Base-by-base conservation (phyloP, 2,329 filamentous ascomycete genomes). In the Byssoonygena ceratinophila region DNA sequence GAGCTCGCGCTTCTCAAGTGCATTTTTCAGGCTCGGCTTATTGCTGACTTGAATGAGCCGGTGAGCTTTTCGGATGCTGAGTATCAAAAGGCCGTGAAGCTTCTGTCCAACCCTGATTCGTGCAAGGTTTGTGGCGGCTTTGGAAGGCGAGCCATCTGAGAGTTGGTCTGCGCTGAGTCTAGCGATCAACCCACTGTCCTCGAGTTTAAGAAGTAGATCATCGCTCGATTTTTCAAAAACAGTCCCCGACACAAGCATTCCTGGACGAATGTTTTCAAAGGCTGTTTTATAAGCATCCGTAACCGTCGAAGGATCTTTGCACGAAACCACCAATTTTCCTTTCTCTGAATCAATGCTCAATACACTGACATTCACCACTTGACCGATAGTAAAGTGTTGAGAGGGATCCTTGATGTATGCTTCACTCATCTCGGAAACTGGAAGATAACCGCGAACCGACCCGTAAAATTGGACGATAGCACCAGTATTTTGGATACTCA, bases 351-450 rank as follows among this genome's bases (percentile, higher is more conserved):
- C 82, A 46, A 96, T 81, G 46, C 84, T 85, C 31, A 95, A 69
- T n/a, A 94, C 82, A 62, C 91, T 87, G 18, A 96, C 86, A 62
- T 82, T 94, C 59, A 98, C 84, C 1, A 94, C 91, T 66, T 98
- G 92, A 0, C 92, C 94, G 40, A 82, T 71, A 32, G 84, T 82
- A 73, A 98, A 98, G 69, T 97, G 90, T 63, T 94, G 83, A 43
- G 80, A 81, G 3, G 92, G 89, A 63, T 96, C 86, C 59, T 85
- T 80, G 62, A 98, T 96, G 64, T 85, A 96, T 9, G 90, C 89
- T 66, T 98, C 92, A 66, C 92, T 97, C 92, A 98, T 98, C 69
- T 98, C 91, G 1, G 87, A 87, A 0, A 94, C 83, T 1, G 92
- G 92, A 51, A 98, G 76, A 72, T 94, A 98, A 7, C 85, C 94